These are phyloP conservation scores for Rhynchosporium secalis DNA, from an alignment of 2,329 filamentous ascomycete genomes.

Conservation along the genomic window DNA sequence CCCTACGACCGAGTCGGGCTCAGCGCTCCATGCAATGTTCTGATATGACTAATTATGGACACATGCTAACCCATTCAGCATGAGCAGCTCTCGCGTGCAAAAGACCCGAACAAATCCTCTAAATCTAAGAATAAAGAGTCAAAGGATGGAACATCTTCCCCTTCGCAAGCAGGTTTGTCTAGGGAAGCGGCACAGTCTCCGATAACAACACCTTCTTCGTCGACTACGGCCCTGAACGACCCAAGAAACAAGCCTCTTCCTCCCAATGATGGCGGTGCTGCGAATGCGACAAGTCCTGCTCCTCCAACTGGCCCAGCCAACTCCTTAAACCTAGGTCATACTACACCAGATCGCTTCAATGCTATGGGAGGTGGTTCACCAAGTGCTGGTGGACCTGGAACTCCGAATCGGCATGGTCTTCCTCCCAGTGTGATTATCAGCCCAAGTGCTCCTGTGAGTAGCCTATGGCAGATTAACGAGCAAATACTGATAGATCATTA, in stretches of 20 bases:
- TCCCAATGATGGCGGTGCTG: slow-evolving; percentile 48
- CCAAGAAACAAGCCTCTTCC: slow-evolving; percentile 78
- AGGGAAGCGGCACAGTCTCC: slow-evolving; percentile 61
- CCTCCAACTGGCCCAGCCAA: slow-evolving; percentile 38
- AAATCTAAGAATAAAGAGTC: slow-evolving; percentile 69
- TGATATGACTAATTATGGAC: slow-evolving; percentile 24
- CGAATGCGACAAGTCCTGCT: slow-evolving; percentile 28
- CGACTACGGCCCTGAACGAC: slow-evolving; percentile 83
- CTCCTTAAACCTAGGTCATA: slow-evolving; percentile 35
- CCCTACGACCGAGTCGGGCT: slow-evolving; percentile 23
- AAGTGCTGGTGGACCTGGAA: slow-evolving; percentile 51
- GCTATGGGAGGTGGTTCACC: slow-evolving; percentile 41
- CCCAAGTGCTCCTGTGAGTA: slow-evolving; percentile 83
- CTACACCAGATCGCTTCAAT: slow-evolving; percentile 47
- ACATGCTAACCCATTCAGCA: slow-evolving; percentile 56
- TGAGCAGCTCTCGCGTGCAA: slow-evolving; percentile 87
- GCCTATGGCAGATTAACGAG: background rate
- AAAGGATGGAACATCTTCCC: slow-evolving; percentile 78
- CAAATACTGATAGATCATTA: slow-evolving; percentile 6
- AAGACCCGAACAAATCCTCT: slow-evolving; percentile 78
- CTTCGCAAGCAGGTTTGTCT: slow-evolving; percentile 53
- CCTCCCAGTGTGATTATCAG: slow-evolving; percentile 92
- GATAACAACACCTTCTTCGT: slow-evolving; percentile 79
- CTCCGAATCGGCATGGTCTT: slow-evolving; percentile 64
- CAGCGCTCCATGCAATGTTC: slow-evolving; percentile 4